Conservation (phyloP, 768 basidiomycete species). For the Cyclocybe cylindracea region DNA sequence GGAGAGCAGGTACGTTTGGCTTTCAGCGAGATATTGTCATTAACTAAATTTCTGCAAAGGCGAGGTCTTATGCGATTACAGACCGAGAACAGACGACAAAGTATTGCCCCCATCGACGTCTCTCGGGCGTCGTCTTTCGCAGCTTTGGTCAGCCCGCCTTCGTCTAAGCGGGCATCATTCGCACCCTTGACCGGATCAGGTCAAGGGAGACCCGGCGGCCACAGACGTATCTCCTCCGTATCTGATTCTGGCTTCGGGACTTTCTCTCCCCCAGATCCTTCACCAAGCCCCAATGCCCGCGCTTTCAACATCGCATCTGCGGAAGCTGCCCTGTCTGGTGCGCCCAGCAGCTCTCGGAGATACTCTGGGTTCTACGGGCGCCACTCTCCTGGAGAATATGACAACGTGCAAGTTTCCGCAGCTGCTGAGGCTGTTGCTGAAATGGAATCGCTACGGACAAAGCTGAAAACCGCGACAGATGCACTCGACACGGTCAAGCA, state of each 20-base stretch:
- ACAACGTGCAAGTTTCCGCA: constrained; percentile 25
- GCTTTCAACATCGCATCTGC: constrained; percentile 32
- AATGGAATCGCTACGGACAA: constrained; percentile 58
- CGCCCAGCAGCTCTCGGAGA: constrained; percentile 34
- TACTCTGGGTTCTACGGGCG: constrained; percentile 58
- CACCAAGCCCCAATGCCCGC: constrained; percentile 35
- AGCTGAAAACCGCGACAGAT: constrained; percentile 54
- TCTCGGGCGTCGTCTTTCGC: constrained; percentile 43
- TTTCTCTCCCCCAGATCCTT: constrained; percentile 28
- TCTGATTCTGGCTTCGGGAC: constrained; percentile 54
- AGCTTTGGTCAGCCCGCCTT: constrained; percentile 43
- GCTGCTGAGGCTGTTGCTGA: constrained; percentile 32
- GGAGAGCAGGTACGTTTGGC: constrained; percentile 68
- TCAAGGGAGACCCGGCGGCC: constrained; percentile 44
- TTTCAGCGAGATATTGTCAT: constrained; percentile 1
- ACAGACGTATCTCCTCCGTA: constrained; percentile 75
- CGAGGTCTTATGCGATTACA: constrained; percentile 88
- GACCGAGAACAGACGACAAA: constrained; percentile 70
- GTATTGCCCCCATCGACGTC: constrained; percentile 56
- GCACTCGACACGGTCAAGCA: constrained; percentile 65
- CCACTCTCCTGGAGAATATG: constrained; percentile 42
- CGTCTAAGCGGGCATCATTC: constrained; percentile 76
- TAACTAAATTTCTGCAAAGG: constrained; percentile 33
- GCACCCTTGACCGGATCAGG: constrained; percentile 64
- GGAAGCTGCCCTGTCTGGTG: constrained; percentile 25